Conservation (phyloP, 2,329 filamentous ascomycete species). For the Neofusicoccum cordaticola region DNA sequence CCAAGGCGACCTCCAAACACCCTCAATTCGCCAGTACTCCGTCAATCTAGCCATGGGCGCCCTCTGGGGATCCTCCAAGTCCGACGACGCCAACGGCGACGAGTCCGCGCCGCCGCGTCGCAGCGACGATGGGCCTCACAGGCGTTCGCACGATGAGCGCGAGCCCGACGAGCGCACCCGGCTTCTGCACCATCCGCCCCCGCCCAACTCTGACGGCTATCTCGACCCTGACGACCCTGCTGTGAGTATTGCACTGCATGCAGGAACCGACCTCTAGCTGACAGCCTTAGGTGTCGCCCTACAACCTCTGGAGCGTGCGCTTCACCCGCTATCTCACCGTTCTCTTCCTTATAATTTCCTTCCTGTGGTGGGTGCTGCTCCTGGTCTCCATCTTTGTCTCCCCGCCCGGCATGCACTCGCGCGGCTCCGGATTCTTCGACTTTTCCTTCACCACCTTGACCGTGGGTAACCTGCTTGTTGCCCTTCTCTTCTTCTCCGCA, state of each 20-base stretch:
- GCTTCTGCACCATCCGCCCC: slow-evolving; percentile 58
- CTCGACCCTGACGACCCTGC: slow-evolving; percentile 78
- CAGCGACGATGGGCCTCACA: slow-evolving; percentile 21
- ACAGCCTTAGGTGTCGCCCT: slow-evolving; percentile 65
- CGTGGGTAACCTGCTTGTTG: slow-evolving; percentile 69
- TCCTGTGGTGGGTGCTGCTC: slow-evolving; percentile 89
- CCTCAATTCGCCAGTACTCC: not conserved
- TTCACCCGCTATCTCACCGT: slow-evolving; percentile 75
- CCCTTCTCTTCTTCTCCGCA: slow-evolving; percentile 80
- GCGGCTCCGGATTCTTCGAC: slow-evolving; percentile 89
- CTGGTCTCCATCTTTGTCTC: slow-evolving; percentile 90
- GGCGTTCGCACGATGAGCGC: slow-evolving; percentile 30
- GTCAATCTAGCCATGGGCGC: slow-evolving; percentile 42
- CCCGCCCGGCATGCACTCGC: slow-evolving; percentile 78
- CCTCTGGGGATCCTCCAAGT: slow-evolving; percentile 55
- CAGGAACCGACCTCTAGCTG: slow-evolving; percentile 18
- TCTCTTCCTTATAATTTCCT: slow-evolving; percentile 69
- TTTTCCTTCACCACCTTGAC: slow-evolving; percentile 81
- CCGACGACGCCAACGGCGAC: slow-evolving; percentile 38
- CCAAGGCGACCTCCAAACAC: not conserved
- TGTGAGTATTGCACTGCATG: slow-evolving; percentile 48
- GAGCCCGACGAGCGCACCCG: slow-evolving; percentile 62
- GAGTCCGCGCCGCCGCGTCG: slow-evolving; percentile 25
- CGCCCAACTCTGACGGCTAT: slow-evolving; percentile 63
- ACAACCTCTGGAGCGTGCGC: slow-evolving; percentile 91